Conservation (phyloP, 2,329 filamentous ascomycete genomes). For the Davidsoniella neocaledoniae region DNA sequence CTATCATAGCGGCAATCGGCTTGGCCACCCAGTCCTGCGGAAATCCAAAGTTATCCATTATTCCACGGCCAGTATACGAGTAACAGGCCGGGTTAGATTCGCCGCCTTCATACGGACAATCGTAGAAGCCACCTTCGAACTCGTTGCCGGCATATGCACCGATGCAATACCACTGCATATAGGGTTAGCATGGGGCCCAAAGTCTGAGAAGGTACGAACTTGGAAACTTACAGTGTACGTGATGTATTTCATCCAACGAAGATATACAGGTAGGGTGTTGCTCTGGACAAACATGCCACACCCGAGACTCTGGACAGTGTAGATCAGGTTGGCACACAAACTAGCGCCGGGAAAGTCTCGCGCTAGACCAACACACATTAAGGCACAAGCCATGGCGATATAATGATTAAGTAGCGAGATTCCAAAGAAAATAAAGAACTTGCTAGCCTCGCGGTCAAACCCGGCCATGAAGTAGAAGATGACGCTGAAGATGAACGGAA, state of each 20-base stretch:
- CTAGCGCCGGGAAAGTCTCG: slow-evolving; percentile 55
- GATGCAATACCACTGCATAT: slow-evolving; percentile 48
- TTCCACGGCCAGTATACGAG: slow-evolving; percentile 51
- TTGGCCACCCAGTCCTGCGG: slow-evolving; percentile 49
- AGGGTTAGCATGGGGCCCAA: slow-evolving; percentile 13
- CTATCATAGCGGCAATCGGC: slow-evolving; percentile 45
- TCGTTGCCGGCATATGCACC: slow-evolving; percentile 57
- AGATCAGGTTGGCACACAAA: slow-evolving; percentile 54
- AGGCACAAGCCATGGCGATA: slow-evolving; percentile 55
- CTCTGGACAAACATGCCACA: slow-evolving; percentile 64
- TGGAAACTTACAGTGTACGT: slow-evolving; percentile 34
- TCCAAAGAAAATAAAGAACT: slow-evolving; percentile 58
- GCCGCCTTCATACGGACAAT: slow-evolving; percentile 49
- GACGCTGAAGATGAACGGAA: slow-evolving; percentile 51
- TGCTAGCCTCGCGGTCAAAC: slow-evolving; percentile 42
- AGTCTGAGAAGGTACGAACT: not conserved
- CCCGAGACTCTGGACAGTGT: slow-evolving; percentile 56
- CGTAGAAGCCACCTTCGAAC: slow-evolving; percentile 54
- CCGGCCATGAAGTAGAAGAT: slow-evolving; percentile 69
- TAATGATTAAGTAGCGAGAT: slow-evolving; percentile 56
- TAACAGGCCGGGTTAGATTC: slow-evolving; percentile 45
- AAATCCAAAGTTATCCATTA: slow-evolving; percentile 53
- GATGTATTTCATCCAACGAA: slow-evolving; percentile 60
- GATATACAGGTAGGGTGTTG: slow-evolving; percentile 57
- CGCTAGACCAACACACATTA: slow-evolving; percentile 46